phyloP scores from a whole-genome alignment of 495 filamentous ascomycete species.

The Neurospora hispaniola region DNA sequence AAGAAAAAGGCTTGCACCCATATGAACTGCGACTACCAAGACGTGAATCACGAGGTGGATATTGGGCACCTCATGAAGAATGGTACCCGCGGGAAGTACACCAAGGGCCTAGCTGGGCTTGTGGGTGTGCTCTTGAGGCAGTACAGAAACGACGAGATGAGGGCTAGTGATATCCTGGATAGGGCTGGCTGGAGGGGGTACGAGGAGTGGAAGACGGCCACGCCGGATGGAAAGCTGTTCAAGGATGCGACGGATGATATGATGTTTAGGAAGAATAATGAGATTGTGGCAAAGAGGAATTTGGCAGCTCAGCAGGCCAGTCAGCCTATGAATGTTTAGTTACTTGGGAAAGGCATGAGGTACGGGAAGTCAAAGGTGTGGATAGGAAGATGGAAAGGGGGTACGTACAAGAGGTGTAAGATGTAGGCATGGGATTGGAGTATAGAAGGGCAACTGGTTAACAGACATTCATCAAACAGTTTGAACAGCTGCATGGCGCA shows the following conservation, averaged over 20 bases:
- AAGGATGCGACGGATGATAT: slow-evolving; percentile 23
- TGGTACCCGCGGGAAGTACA: slow-evolving; percentile 7
- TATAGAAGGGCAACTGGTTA: background rate
- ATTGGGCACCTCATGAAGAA: slow-evolving; percentile 1
- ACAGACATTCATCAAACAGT: background rate
- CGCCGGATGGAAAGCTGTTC: slow-evolving; percentile 15
- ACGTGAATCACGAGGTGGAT: slow-evolving; percentile 16
- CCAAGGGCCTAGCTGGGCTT: slow-evolving; percentile 11
- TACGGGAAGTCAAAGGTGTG: background rate
- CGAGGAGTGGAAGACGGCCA: slow-evolving; percentile 17
- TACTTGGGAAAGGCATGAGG: background rate
- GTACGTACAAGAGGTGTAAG: background rate
- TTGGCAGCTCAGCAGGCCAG: background rate
- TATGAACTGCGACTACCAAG: slow-evolving; percentile 5
- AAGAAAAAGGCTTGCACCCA: background rate
- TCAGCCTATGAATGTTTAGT: background rate
- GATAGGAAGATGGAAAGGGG: background rate
- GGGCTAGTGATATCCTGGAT: slow-evolving; percentile 13
- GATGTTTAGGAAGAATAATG: slow-evolving; percentile 11
- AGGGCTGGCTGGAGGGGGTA: slow-evolving; percentile 13
- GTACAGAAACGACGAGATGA: slow-evolving; percentile 8
- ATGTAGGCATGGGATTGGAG: background rate
- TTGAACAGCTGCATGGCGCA: slow-evolving; percentile 5
- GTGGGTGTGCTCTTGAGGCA: slow-evolving; percentile 14
- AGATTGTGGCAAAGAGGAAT: background rate